These are phyloP conservation scores for Moesziomyces parantarcticus DNA, from an alignment of 1,284 basidiomycete genomes.

Conservation along the genomic window DNA sequence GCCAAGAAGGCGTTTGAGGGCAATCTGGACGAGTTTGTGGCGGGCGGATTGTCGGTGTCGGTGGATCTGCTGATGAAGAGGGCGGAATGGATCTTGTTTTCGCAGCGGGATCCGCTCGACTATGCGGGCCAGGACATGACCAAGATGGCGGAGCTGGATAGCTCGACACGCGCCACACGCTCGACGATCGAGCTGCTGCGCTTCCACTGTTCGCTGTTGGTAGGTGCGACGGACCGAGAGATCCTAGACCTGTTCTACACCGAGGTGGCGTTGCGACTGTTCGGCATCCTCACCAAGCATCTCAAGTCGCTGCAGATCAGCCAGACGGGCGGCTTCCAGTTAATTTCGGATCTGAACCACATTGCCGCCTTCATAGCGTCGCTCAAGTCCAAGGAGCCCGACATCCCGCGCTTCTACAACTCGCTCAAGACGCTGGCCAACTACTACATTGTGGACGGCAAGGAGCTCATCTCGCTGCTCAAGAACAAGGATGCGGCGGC, in stretches of 20 bases:
- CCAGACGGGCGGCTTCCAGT: conserved; percentile 89
- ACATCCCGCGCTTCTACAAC: conserved; percentile 86
- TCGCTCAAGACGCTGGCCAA: conserved; percentile 96
- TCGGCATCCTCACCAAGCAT: conserved; percentile 91
- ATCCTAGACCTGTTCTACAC: conserved; percentile 97
- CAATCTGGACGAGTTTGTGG: conserved; percentile 89
- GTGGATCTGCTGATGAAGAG: conserved; percentile 97
- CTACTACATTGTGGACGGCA: conserved; percentile 78
- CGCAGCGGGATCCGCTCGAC: conserved; percentile 83
- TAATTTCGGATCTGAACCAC: conserved; percentile 93
- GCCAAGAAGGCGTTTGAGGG: conserved; percentile 97
- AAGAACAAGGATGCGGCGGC: conserved; percentile 14
- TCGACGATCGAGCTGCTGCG: conserved; percentile 87
- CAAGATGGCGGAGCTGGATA: conserved; percentile 64
- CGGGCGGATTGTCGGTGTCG: conserved; percentile 89
- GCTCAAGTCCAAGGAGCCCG: conserved; percentile 68
- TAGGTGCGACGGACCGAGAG: conserved; percentile 92
- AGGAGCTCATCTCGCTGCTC: conserved; percentile 76
- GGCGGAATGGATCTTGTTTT: conserved; percentile 91
- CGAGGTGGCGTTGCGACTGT: conserved; percentile 91
- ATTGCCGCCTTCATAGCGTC: conserved; percentile 85
- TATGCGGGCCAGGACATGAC: conserved; percentile 70
- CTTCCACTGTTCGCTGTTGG: conserved; percentile 87
- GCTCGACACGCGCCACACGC: conserved; percentile 84
- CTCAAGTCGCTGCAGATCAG: conserved; percentile 97